These are phyloP conservation scores for Populus trichocarpa DNA, from an alignment of 441 rosid genomes.

Conservation along the genomic window DNA sequence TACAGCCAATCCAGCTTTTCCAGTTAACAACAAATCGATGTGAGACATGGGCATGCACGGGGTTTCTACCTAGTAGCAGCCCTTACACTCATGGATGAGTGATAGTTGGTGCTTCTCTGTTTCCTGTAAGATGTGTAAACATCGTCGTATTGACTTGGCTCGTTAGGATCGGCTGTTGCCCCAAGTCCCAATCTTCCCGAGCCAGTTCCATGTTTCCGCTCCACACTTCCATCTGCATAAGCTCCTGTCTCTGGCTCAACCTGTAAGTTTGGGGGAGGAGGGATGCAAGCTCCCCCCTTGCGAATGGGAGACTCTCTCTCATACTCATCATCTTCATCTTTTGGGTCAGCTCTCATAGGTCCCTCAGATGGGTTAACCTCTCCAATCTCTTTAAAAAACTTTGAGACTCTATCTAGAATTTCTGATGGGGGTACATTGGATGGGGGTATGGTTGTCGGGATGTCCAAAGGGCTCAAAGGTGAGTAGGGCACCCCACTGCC, in stretches of 20 bases:
- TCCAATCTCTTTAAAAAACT: constrained; percentile 88
- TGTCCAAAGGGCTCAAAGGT: constrained; percentile 89
- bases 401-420: constrained; percentile 79
- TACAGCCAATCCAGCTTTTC: not conserved
- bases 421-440: constrained; percentile 69
- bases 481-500: constrained; percentile 99
- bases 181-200: constrained; percentile 92
- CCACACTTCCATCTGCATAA: constrained; percentile 75
- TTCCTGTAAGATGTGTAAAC: constrained; percentile 92
- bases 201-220: constrained; percentile 59
- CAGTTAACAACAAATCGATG: not conserved
- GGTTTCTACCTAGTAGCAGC: constrained; percentile 50
- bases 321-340: constrained; percentile 73
- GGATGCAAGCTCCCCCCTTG: constrained; percentile 97
- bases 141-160: constrained; percentile 86
- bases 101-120: constrained; percentile 88
- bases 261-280: constrained; percentile 88
- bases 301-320: constrained; percentile 70
- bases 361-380: constrained; percentile 94
- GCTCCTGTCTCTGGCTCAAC: constrained; percentile 89
- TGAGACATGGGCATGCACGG: not conserved
- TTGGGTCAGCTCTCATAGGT: constrained; percentile 55
- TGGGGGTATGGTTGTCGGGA: constrained; percentile 88
- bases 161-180: constrained; percentile 85
- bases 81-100: constrained; percentile 89